Conservation (phyloP, 139 green algal species). For the Haematococcus lacustris region DNA sequence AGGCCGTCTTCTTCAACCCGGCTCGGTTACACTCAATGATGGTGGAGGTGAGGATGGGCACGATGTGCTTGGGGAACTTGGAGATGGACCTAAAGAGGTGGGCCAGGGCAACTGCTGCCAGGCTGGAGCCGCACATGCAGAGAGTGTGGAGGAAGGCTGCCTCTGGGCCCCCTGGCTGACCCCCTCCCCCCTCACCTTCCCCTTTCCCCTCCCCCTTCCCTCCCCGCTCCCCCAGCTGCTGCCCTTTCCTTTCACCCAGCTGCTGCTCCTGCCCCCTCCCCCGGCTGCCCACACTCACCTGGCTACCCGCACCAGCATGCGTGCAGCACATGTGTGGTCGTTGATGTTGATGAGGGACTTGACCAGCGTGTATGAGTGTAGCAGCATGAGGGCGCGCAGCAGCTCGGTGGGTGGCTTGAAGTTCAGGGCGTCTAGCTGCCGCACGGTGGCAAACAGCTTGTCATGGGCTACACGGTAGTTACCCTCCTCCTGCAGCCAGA, state of each 20-base stretch:
- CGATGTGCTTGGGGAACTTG: slow-evolving; percentile 66
- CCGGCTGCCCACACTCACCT: slow-evolving; percentile 28
- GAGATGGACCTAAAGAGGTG: slow-evolving; percentile 8
- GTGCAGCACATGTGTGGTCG: slow-evolving; percentile 58
- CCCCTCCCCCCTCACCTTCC: too few species aligned
- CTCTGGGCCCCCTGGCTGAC: too few species aligned
- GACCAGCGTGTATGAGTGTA: slow-evolving; percentile 75
- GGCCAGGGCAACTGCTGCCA: too few species aligned
- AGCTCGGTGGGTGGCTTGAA: slow-evolving; percentile 41
- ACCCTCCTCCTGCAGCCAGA: slow-evolving; percentile 66
- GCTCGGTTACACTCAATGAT: slow-evolving; percentile 80
- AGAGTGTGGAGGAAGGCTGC: too few species aligned
- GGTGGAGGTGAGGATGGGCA: slow-evolving; percentile 81
- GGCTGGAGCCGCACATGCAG: too few species aligned
- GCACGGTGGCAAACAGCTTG: slow-evolving; percentile 56
- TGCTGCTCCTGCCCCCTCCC: too few species aligned
- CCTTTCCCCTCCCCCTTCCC: too few species aligned
- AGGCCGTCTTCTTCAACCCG: slow-evolving; percentile 62
- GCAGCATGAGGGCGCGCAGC: slow-evolving; percentile 31
- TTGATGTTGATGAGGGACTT: slow-evolving; percentile 59
- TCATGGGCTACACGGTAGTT: slow-evolving; percentile 77
- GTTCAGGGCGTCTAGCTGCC: slow-evolving; percentile 41
- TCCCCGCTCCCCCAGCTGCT: too few species aligned
- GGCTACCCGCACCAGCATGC: slow-evolving; percentile 70
- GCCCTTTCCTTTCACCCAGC: too few species aligned